These are phyloP conservation scores for Andalucia godoyi DNA, from an alignment of 78 protist genomes.

Conservation along the genomic window DNA sequence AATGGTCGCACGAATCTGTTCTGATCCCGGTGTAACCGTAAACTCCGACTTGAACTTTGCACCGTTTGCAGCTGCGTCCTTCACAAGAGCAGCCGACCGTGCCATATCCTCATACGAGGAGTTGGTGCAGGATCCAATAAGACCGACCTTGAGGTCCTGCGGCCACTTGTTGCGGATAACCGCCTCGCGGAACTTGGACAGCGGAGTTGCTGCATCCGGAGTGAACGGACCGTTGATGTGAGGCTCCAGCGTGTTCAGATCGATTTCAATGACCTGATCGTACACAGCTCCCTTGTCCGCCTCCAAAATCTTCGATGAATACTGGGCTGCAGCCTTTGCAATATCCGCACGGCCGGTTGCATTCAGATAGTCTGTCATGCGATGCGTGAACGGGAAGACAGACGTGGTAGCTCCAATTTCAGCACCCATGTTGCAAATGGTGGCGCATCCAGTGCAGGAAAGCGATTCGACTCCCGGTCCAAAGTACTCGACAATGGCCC, in stretches of 20 bases:
- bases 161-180: conserved; percentile 77
- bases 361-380: conserved; percentile 67
- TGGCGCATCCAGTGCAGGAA: conserved; percentile 86
- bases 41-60: conserved; percentile 54
- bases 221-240: conserved; percentile 94
- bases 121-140: conserved; percentile 93
- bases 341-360: conserved; percentile 63
- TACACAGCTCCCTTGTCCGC: conserved; percentile 60
- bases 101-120: conserved; percentile 85
- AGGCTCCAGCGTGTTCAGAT: conserved; percentile 74
- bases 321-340: conserved; percentile 26
- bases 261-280: conserved; percentile 75
- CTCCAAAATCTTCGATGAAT: conserved; percentile 18
- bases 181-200: conserved; percentile 41
- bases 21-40: conserved; percentile 89
- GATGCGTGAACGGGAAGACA: conserved; percentile 79
- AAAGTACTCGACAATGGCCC: conserved; percentile 78
- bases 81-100: conserved; percentile 62
- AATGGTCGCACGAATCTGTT: conserved; percentile 85
- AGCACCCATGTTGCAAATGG: conserved; percentile 95
- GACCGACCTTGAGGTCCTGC: conserved; percentile 60
- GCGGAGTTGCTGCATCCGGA: conserved; percentile 76
- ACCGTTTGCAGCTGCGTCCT: conserved; percentile 73
- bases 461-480: conserved; percentile 80
- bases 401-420: conserved; percentile 95